These are phyloP conservation scores for Trametes hirsuta DNA, from an alignment of 1,284 basidiomycete genomes.

Conservation along the genomic window DNA sequence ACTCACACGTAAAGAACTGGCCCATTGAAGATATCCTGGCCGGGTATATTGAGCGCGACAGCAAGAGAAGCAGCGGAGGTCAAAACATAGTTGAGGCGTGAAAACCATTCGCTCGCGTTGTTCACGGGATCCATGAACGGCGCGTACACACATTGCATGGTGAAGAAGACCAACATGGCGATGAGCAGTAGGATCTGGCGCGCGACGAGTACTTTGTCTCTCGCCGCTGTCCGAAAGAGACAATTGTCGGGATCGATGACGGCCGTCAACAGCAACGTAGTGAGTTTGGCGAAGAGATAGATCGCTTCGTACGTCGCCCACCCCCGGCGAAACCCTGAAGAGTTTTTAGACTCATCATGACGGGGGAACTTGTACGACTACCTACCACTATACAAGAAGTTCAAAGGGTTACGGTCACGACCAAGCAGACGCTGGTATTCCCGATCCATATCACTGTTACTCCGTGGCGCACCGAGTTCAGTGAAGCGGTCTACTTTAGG, in stretches of 20 bases:
- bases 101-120: slow-evolving; percentile 80
- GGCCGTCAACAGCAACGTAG: slow-evolving; percentile 67
- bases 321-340: slow-evolving; percentile 64
- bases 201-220: slow-evolving; percentile 54
- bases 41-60: slow-evolving; percentile 58
- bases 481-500: slow-evolving; percentile 73
- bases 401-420: slow-evolving; percentile 70
- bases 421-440: slow-evolving; percentile 73
- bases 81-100: slow-evolving; percentile 68
- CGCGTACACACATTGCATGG: slow-evolving; percentile 59
- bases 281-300: slow-evolving; percentile 72
- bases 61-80: slow-evolving; percentile 66
- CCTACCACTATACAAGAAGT: slow-evolving; percentile 72
- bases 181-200: slow-evolving; percentile 69
- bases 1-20: slow-evolving; percentile 67
- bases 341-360: not conserved
- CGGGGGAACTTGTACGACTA: slow-evolving; percentile 14
- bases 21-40: slow-evolving; percentile 56
- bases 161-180: slow-evolving; percentile 63
- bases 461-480: slow-evolving; percentile 68
- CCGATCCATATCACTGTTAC: slow-evolving; percentile 61
- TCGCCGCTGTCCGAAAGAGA: slow-evolving; percentile 61
- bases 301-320: slow-evolving; percentile 70
- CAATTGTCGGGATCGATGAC: slow-evolving; percentile 76
- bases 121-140: slow-evolving; percentile 76